Evolutionary conservation across 495 filamentous ascomycete genomes (phyloP).

Genomic region (Chlorociboria aeruginascens): DNA sequence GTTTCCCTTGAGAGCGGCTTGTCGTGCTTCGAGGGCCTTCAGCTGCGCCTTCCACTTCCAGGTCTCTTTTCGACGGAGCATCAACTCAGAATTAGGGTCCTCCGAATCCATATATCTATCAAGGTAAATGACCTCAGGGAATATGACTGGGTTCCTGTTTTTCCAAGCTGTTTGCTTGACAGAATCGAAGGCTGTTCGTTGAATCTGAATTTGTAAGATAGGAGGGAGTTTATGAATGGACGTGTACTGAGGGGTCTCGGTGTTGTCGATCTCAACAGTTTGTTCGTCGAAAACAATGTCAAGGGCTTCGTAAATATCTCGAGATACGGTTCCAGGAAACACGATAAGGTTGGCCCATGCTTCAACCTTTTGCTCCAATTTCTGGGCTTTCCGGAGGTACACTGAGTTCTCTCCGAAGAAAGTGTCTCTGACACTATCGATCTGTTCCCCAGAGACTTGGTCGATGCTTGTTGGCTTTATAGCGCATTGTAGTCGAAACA

Average conservation of each 20-base stretch:
- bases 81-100: slow-evolving; percentile 37
- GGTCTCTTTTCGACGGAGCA: slow-evolving; percentile 46
- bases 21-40: slow-evolving; percentile 23
- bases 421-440: slow-evolving; percentile 61
- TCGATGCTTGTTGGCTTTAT: slow-evolving; percentile 54
- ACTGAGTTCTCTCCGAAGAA: slow-evolving; percentile 25
- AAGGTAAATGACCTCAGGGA: slow-evolving; percentile 70
- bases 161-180: slow-evolving; percentile 53
- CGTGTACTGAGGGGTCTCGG: slow-evolving; percentile 53
- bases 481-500: slow-evolving; percentile 81
- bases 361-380: slow-evolving; percentile 15
- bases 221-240: slow-evolving; percentile 70
- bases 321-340: slow-evolving; percentile 22
- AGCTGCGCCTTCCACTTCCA: slow-evolving; percentile 68
- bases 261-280: slow-evolving; percentile 51
- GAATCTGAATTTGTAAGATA: slow-evolving; percentile 78
- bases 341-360: slow-evolving; percentile 25
- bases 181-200: slow-evolving; percentile 59
- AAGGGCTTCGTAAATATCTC: slow-evolving; percentile 72
- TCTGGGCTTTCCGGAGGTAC: slow-evolving; percentile 12
- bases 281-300: slow-evolving; percentile 75
- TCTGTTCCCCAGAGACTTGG: slow-evolving; percentile 52
- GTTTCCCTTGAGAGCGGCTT: slow-evolving; percentile 5
- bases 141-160: slow-evolving; percentile 61
- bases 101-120: slow-evolving; percentile 76